Evolutionary conservation across 2,329 filamentous ascomycete genomes (phyloP), one percentile per base, ranked within the genome.

Genomic region (Colletotrichum sp.): DNA sequence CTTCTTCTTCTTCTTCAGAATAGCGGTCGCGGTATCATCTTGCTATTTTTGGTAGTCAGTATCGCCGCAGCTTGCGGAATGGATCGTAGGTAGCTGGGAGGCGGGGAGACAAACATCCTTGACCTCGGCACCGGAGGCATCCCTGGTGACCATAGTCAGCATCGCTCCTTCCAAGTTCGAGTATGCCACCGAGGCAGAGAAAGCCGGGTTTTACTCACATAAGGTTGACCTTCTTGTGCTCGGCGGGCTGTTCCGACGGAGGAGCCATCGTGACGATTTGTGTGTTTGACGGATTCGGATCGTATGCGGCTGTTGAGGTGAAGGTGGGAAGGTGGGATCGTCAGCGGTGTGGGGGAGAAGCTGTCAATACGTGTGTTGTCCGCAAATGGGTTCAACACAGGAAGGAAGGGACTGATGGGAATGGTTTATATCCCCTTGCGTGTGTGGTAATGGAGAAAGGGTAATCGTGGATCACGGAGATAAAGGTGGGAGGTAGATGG

Each of bases 1-100:
- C 95, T 99, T 99, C 96, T 99, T 99, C 94, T 99, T 99, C 92
- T 98, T 98, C 91, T 98, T 98, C 83, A 99, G 92, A 82, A 99
- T 99, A 80, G 97, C 97, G 61, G 97, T 99, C 69, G 97, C 93
- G 77, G 94, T 95, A 84, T 98, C 97, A 85, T 98, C 95, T 82
- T 95, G 93, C 93, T 97, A 82, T 75, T 78, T 60, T 56, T 36
- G 18, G 76, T 62, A 75, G 83, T 89, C 80, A 85, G 83, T 81
- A 79, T 80, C 56, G 72, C 79, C 74, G 66, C 32, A 48, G 32
- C 67, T 70, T 18, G 78, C 76, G 69, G 72, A 48, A 74, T 71
- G 70, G 71, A 67, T 65, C 61, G 52, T 70, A 43, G 34, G 69
- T 66, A 78, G 58, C 75, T 70, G 13, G 30, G 30, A 36, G 79